Percentiles rank a stretch among this genome's conserved stretches.
Conservation (phyloP, 2,329 filamentous ascomycete genomes). For the Fonsecaea pugnacius region DNA sequence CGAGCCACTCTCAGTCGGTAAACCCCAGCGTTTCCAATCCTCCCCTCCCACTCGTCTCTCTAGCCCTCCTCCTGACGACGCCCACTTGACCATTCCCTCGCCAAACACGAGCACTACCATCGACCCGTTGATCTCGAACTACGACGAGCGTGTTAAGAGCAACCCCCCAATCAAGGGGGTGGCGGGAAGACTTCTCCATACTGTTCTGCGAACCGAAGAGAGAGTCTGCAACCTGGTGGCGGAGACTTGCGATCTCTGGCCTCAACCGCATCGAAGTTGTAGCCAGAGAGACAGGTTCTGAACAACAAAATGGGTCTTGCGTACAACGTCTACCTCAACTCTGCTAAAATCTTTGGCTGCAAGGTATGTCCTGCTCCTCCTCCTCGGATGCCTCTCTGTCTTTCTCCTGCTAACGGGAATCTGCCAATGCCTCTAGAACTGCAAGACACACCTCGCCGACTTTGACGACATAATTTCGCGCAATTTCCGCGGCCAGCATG, state of each 20-base stretch:
- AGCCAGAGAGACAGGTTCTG: not conserved
- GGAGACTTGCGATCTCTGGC: constrained; percentile 5
- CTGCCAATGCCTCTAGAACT: constrained; percentile 53
- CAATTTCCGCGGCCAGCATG: constrained; percentile 98
- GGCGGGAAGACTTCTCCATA: not conserved
- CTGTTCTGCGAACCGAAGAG: not conserved
- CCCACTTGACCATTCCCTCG: not conserved
- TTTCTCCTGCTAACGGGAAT: not conserved
- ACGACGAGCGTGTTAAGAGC: not conserved
- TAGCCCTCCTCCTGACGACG: not conserved
- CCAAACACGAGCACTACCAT: not conserved
- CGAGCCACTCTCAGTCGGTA: not conserved
- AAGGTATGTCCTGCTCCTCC: constrained; percentile 53
- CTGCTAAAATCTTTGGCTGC: constrained; percentile 87
- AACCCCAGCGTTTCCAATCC: not conserved
- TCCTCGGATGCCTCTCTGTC: no score
- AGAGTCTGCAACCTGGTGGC: not conserved
- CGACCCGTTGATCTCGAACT: not conserved
- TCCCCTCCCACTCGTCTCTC: not conserved
- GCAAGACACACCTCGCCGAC: constrained; percentile 93
- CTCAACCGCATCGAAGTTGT: constrained; percentile 6
- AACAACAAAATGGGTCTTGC: constrained; percentile 72
- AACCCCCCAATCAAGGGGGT: not conserved
- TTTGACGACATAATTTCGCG: constrained; percentile 95
- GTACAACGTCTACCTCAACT: constrained; percentile 90